These are phyloP conservation scores for Suhomyces sp. DNA, from an alignment of 805 yeast genomes.

Conservation along the genomic window DNA sequence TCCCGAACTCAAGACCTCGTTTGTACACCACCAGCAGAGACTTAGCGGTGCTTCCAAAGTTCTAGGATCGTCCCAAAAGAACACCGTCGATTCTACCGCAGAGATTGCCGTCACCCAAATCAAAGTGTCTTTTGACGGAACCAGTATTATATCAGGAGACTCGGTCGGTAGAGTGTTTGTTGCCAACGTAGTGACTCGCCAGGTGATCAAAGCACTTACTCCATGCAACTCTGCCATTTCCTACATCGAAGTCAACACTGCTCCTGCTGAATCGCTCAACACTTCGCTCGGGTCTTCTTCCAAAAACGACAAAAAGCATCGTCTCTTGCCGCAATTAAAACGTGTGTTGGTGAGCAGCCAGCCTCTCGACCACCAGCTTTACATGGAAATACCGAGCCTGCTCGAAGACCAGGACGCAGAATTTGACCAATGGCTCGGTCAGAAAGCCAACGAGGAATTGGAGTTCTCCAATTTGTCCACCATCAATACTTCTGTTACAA, in stretches of 20 bases:
- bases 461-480: conserved; percentile 44
- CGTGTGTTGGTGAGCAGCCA: conserved; percentile 49
- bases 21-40: conserved; percentile 47
- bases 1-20: conserved; percentile 46
- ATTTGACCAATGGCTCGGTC: conserved; percentile 48
- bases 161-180: conserved; percentile 61
- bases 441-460: conserved; percentile 50
- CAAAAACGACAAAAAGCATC: conserved; percentile 32
- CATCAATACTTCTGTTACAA: conserved; percentile 38
- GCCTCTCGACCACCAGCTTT: conserved; percentile 44
- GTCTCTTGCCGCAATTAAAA: conserved; percentile 62
- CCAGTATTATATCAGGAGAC: conserved; percentile 71
- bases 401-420: conserved; percentile 21
- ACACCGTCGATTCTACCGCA: not conserved
- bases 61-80: not conserved
- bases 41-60: not conserved
- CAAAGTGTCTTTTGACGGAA: conserved; percentile 69
- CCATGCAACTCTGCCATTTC: conserved; percentile 37
- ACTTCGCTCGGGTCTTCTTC: conserved; percentile 12
- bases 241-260: conserved; percentile 20
- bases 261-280: conserved; percentile 19
- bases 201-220: conserved; percentile 56
- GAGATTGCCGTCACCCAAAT: conserved; percentile 46
- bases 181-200: conserved; percentile 69
- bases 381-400: conserved; percentile 28